Evolutionary conservation across 2,329 filamentous ascomycete genomes (phyloP).

Genomic region (Fusarium sp.): DNA sequence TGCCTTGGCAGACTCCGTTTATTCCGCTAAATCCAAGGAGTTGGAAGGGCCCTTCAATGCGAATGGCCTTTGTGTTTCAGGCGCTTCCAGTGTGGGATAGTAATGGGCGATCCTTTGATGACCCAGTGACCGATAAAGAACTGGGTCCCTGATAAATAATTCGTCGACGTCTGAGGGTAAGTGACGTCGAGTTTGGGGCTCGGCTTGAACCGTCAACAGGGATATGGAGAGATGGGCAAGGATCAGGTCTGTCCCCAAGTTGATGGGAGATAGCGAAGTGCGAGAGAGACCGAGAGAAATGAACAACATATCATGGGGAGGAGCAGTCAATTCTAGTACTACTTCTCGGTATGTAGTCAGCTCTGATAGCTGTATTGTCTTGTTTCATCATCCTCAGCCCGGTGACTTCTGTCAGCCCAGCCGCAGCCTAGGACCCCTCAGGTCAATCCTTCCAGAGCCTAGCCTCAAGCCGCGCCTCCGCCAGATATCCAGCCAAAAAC

Average conservation of each 20-base stretch:
- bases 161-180: constrained; percentile 12
- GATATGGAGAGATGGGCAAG: constrained; percentile 11
- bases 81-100: constrained; percentile 17
- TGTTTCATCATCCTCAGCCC: constrained; percentile 30
- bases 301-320: constrained; percentile 4
- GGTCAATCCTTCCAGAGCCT: constrained; percentile 25
- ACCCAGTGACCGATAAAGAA: constrained; percentile 29
- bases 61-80: constrained; percentile 35
- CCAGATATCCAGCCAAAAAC: constrained; percentile 37
- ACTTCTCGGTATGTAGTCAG: not conserved
- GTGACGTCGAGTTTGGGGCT: constrained; percentile 39
- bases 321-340: not conserved
- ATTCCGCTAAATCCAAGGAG: constrained; percentile 20
- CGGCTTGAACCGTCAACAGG: constrained; percentile 30
- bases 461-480: constrained; percentile 38
- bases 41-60: constrained; percentile 8
- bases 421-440: constrained; percentile 31
- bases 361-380: constrained; percentile 6
- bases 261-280: constrained; percentile 14
- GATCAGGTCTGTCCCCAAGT: constrained; percentile 6
- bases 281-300: constrained; percentile 12
- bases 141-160: constrained; percentile 8
- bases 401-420: constrained; percentile 36
- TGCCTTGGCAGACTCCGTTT: constrained; percentile 28
- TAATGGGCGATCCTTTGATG: constrained; percentile 30